A percentile compares a stretch with the other conserved stretches of the same genome.
Evolutionary conservation across 257 asterid genomes (phyloP).

Genomic region (Osmanthus fragrans): DNA sequence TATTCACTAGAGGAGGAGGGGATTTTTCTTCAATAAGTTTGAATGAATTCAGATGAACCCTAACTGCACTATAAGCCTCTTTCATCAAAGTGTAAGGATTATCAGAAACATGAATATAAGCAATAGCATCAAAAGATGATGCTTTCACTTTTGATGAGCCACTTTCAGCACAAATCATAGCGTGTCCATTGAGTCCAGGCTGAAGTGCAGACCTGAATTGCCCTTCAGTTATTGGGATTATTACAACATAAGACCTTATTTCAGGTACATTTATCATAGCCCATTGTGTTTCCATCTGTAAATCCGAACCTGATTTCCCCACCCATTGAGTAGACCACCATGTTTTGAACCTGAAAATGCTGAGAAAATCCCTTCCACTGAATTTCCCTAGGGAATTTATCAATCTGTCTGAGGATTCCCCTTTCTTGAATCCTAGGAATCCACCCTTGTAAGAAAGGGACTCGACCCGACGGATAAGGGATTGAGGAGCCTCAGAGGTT

Average conservation of each 20-base stretch:
- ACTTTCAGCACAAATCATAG: slow-evolving; percentile 28
- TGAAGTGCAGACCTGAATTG: slow-evolving; percentile 33
- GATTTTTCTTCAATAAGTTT: slow-evolving; percentile 38
- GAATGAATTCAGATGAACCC: slow-evolving; percentile 34
- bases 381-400: slow-evolving; percentile 32
- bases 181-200: slow-evolving; percentile 28
- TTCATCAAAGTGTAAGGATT: slow-evolving; percentile 34
- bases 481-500: slow-evolving; percentile 22
- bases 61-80: slow-evolving; percentile 29
- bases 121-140: slow-evolving; percentile 26
- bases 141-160: slow-evolving; percentile 27
- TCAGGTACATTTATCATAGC: slow-evolving; percentile 29
- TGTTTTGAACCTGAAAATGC: slow-evolving; percentile 38
- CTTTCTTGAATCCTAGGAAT: slow-evolving; percentile 28
- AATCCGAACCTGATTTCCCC: slow-evolving; percentile 30
- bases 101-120: slow-evolving; percentile 29
- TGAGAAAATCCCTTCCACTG: slow-evolving; percentile 30
- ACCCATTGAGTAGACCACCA: slow-evolving; percentile 43
- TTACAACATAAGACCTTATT: slow-evolving; percentile 22
- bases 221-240: slow-evolving; percentile 28
- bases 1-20: slow-evolving; percentile 28
- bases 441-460: slow-evolving; percentile 24
- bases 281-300: slow-evolving; percentile 42
- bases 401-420: slow-evolving; percentile 22
- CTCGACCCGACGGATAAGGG: slow-evolving; percentile 24